Evolutionary conservation across 179 eudicot species (phyloP).

Genomic region (Heliamphora pulchella): DNA sequence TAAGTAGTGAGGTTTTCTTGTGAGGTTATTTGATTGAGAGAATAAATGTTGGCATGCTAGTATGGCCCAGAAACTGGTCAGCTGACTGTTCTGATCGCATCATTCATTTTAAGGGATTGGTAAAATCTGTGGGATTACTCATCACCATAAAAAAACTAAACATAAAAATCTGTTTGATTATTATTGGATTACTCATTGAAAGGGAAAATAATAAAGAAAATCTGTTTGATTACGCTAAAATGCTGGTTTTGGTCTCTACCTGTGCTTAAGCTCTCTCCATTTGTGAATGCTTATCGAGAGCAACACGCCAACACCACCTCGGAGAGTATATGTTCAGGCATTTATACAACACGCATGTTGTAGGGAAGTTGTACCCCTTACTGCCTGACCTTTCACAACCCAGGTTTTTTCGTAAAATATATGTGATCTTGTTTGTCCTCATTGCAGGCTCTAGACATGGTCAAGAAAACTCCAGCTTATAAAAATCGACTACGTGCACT

Average conservation of each 20-base stretch:
- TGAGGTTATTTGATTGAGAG: not conserved
- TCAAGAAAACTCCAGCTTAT: slow-evolving; percentile 91
- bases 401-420: not conserved
- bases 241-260: not conserved
- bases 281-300: not conserved
- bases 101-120: not conserved
- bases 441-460: slow-evolving; percentile 82
- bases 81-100: not conserved
- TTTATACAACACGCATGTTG: not conserved
- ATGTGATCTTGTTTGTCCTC: not conserved
- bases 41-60: not conserved
- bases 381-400: no score
- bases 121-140: not conserved
- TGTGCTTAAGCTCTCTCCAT: not conserved
- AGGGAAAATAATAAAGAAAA: not conserved
- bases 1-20: not conserved
- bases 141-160: not conserved
- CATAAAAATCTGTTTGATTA: not conserved
- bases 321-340: not conserved
- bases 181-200: not conserved
- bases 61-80: not conserved
- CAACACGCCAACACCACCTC: no score
- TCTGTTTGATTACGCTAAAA: not conserved
- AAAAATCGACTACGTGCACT: slow-evolving; percentile 74
- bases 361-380: not conserved